Base-by-base conservation (phyloP, 75 land plant species). In the Chamaecyparis obtusa region DNA sequence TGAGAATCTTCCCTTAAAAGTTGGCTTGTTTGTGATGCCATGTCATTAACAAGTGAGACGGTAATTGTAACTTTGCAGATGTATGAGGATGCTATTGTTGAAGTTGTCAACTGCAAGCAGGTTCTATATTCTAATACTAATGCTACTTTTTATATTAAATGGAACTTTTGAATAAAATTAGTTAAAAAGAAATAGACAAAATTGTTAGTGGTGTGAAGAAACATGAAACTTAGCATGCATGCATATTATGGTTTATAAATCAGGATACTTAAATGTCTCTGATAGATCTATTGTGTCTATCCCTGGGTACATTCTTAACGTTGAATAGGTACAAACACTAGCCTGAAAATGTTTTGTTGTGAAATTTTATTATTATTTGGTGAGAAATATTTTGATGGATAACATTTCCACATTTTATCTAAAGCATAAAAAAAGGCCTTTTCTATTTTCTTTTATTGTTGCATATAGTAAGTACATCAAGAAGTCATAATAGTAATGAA, bases 31-130 rank as follows among this genome's bases (percentile, higher is more conserved):
- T 11, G 10, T 72, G 76, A 72, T 72, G 76, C 36, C 4, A 2
- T 10, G 2, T 30, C 36, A 11, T 24, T 43, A 72, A 35, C 76
- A 24, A 39, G 9, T 60, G 75, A 39, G 46, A 33, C 36, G 9
- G 3, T 9, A 13, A 51, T 79, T 51, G 76, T 78, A 14, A 77
- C 81, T 24, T 41, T 64, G 35, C 90, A 88, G 90, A 88, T 81
- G 57, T 69, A 81, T 44, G 88, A 91, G 48, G 89, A 89, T 75
- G 84, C 89, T 8, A 46, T 87, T 35, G 88, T 88, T 39, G 90
- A 89, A 86, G 85, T 91, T 64, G 87, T 89, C 77, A 72, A 77
- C 86, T 89, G 89, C 83, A 85, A 83, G 84, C 87, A 88, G 89
- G 92, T 90, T 41, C 13, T 77, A 84, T 32, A 41, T 75, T 77